Evolutionary conservation across 768 basidiomycete genomes (phyloP).

Genomic region (Mycena indigotica): DNA sequence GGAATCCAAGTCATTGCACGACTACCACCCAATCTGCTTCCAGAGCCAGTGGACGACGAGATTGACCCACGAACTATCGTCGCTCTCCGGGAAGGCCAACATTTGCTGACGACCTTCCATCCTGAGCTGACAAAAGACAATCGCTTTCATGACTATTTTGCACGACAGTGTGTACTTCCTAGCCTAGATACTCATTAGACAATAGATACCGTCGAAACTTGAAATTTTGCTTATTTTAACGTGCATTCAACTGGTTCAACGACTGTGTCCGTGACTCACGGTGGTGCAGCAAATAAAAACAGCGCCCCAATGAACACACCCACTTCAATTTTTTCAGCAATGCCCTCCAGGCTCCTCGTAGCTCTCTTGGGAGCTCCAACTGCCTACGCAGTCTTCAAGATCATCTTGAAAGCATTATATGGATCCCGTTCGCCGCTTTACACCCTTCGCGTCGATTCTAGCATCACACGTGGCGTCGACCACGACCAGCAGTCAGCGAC

Average conservation of each 20-base stretch:
- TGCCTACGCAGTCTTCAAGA: constrained; percentile 18
- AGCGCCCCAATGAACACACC: too few relatives aligned
- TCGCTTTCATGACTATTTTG: constrained; percentile 91
- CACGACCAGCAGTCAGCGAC: constrained; percentile 21
- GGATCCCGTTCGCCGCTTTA: constrained; percentile 51
- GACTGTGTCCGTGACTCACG: too few relatives aligned
- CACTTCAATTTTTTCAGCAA: too few relatives aligned
- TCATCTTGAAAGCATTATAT: constrained; percentile 44
- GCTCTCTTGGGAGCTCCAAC: constrained; percentile 20
- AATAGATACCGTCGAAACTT: too few relatives aligned
- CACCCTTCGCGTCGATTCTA: too few relatives aligned
- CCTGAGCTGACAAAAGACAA: constrained; percentile 88
- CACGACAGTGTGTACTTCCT: constrained; percentile 67
- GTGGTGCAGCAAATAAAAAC: too few relatives aligned
- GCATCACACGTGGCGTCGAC: too few relatives aligned
- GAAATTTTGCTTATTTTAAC: too few relatives aligned
- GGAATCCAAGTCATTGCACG: constrained; percentile 73
- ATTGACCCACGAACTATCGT: constrained; percentile 71
- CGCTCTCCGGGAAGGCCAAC: constrained; percentile 80
- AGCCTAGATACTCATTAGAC: too few relatives aligned
- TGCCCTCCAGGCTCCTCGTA: constrained; percentile 24
- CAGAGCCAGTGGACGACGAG: constrained; percentile 45
- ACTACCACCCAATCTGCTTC: constrained; percentile 56
- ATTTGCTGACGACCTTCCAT: constrained; percentile 90
- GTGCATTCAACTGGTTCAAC: too few relatives aligned